A percentile compares a stretch with the other conserved stretches of the same genome.
Conservation (phyloP, 2,329 filamentous ascomycete species). For the Monilinia vaccinii-corymbosi region DNA sequence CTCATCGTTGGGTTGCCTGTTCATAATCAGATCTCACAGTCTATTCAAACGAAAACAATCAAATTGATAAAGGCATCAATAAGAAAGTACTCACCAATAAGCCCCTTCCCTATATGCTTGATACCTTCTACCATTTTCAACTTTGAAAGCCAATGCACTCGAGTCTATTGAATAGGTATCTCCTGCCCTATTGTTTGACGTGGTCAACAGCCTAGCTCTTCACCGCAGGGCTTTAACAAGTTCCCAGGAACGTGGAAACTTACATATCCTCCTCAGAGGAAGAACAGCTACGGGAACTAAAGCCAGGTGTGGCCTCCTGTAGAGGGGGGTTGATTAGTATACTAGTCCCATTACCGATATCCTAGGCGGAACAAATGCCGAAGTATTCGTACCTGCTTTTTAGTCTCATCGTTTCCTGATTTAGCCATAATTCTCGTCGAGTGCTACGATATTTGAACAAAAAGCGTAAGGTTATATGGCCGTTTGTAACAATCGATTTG, state of each 20-base stretch:
- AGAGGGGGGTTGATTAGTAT: not conserved
- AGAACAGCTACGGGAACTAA: not conserved
- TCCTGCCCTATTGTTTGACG: constrained; percentile 1
- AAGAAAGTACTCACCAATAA: constrained; percentile 20
- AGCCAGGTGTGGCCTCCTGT: not conserved
- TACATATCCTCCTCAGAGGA: constrained; percentile 4
- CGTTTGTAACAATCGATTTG: not conserved
- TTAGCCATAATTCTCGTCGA: not conserved
- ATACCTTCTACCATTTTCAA: constrained; percentile 41
- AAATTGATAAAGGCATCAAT: not conserved
- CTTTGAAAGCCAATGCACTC: constrained; percentile 23
- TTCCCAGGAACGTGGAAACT: not conserved
- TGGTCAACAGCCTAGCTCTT: not conserved
- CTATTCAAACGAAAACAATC: not conserved
- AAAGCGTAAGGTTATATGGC: too few species aligned
- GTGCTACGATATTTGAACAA: not conserved
- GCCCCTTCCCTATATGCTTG: constrained; percentile 38
- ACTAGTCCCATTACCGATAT: not conserved
- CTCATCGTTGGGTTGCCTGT: constrained; percentile 28
- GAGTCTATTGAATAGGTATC: constrained; percentile 30
- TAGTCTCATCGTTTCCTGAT: not conserved
- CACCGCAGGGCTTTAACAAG: not conserved
- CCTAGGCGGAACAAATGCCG: not conserved
- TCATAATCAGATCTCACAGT: not conserved
- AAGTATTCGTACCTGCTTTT: not conserved